Evolutionary conservation across 1,139 yeast species (phyloP).

Genomic region (Kodamaea arcana): DNA sequence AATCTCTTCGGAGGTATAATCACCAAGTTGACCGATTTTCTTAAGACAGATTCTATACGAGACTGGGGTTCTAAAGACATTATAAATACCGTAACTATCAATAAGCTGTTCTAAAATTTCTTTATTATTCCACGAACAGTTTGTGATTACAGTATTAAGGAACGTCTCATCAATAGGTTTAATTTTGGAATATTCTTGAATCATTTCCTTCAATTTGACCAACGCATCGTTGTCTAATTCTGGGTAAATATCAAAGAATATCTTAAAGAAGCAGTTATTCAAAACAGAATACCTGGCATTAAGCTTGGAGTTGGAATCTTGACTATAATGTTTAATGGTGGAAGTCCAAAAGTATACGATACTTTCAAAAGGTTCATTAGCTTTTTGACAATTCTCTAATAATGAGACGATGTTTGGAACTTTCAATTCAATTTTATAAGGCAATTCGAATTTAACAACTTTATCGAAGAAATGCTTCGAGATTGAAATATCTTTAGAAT

Average conservation of each 20-base stretch:
- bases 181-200: slow-evolving; percentile 52
- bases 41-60: slow-evolving; percentile 75
- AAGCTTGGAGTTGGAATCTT: slow-evolving; percentile 25
- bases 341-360: slow-evolving; percentile 62
- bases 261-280: slow-evolving; percentile 64
- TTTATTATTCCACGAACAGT: slow-evolving; percentile 66
- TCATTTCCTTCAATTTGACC: slow-evolving; percentile 52
- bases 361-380: slow-evolving; percentile 53
- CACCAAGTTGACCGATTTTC: slow-evolving; percentile 60
- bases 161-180: slow-evolving; percentile 70
- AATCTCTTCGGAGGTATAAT: slow-evolving; percentile 53
- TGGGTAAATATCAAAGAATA: slow-evolving; percentile 62
- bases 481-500: slow-evolving; percentile 67
- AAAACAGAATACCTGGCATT: slow-evolving; percentile 64
- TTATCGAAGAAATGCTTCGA: slow-evolving; percentile 73
- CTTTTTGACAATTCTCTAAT: slow-evolving; percentile 58
- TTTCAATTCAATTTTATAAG: slow-evolving; percentile 68
- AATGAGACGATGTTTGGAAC: slow-evolving; percentile 72
- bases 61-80: slow-evolving; percentile 61
- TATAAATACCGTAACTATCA: slow-evolving; percentile 56
- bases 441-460: slow-evolving; percentile 64
- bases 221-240: slow-evolving; percentile 54
- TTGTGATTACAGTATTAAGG: slow-evolving; percentile 71
- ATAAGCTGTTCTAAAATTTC: slow-evolving; percentile 61
- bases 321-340: slow-evolving; percentile 55